phyloP scores from a whole-genome alignment of 1,139 yeast species.

The Candida sp. region DNA sequence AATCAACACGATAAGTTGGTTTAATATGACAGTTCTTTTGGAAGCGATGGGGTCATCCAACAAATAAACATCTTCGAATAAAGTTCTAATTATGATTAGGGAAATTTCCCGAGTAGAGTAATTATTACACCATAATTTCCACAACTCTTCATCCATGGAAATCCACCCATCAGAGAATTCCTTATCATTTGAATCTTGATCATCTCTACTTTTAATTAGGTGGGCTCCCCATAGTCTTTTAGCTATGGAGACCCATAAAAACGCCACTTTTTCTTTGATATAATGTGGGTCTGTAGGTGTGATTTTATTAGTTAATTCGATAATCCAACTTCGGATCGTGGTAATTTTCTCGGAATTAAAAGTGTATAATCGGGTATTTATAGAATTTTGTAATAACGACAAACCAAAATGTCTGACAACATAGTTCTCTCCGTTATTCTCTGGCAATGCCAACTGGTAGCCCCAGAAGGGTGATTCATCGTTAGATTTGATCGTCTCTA shows the following conservation, averaged over 20 bases:
- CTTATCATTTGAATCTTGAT: not conserved
- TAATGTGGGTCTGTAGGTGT: slow-evolving; percentile 78
- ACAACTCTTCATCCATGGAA: slow-evolving; percentile 77
- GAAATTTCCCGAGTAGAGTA: slow-evolving; percentile 70
- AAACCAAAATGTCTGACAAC: slow-evolving; percentile 91
- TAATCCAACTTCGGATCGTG: slow-evolving; percentile 80
- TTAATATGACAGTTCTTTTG: slow-evolving; percentile 71
- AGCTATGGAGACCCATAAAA: slow-evolving; percentile 90
- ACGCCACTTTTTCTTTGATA: slow-evolving; percentile 84
- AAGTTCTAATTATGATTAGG: slow-evolving; percentile 72
- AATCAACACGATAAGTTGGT: slow-evolving; percentile 80
- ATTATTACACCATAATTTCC: slow-evolving; percentile 69
- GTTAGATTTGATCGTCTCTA: slow-evolving; percentile 71
- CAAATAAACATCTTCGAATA: slow-evolving; percentile 92
- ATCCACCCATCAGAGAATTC: slow-evolving; percentile 76
- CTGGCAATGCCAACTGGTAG: slow-evolving; percentile 69
- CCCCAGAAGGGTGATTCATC: slow-evolving; percentile 95
- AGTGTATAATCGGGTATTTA: slow-evolving; percentile 52
- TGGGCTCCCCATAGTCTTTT: slow-evolving; percentile 86
- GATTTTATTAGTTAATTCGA: slow-evolving; percentile 67
- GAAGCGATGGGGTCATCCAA: slow-evolving; percentile 90
- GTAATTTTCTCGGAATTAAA: slow-evolving; percentile 60
- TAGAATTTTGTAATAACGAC: slow-evolving; percentile 71
- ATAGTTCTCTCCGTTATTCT: slow-evolving; percentile 57
- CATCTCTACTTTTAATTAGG: slow-evolving; percentile 22